phyloP scores from a whole-genome alignment of 2,329 filamentous ascomycete species.

The Rhytidhysteron rufulum region DNA sequence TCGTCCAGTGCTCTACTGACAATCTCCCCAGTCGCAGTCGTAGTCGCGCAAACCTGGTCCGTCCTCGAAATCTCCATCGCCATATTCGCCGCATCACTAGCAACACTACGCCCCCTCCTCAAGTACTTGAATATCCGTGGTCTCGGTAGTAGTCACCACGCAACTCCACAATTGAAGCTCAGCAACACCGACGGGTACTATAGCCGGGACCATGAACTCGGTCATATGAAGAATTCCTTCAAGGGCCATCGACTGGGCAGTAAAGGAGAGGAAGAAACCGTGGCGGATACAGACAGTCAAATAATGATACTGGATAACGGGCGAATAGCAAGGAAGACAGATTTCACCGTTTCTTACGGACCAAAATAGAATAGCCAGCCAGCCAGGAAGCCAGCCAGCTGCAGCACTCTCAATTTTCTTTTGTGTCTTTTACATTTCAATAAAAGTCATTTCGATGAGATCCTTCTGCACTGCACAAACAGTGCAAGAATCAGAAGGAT shows the following conservation, averaged over 20 bases:
- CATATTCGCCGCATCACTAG: neutral
- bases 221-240: neutral
- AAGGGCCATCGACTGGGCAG: neutral
- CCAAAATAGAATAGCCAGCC: too few relatives aligned
- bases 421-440: too few relatives aligned
- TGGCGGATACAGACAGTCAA: neutral
- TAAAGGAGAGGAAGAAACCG: neutral
- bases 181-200: neutral
- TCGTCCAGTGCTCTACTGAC: neutral
- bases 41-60: neutral
- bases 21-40: neutral
- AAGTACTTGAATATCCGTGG: neutral
- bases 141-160: neutral
- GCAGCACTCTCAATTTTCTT: too few relatives aligned
- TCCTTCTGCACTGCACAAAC: too few relatives aligned
- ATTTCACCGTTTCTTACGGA: neutral
- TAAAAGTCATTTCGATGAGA: too few relatives aligned
- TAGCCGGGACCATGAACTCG: neutral
- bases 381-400: too few relatives aligned
- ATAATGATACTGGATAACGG: neutral
- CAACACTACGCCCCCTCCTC: neutral
- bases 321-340: neutral
- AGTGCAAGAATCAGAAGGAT: too few relatives aligned
- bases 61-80: neutral
- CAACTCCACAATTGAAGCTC: neutral